These are phyloP conservation scores for Myrica gale DNA, from an alignment of 306 rosid genomes.

Conservation along the genomic window DNA sequence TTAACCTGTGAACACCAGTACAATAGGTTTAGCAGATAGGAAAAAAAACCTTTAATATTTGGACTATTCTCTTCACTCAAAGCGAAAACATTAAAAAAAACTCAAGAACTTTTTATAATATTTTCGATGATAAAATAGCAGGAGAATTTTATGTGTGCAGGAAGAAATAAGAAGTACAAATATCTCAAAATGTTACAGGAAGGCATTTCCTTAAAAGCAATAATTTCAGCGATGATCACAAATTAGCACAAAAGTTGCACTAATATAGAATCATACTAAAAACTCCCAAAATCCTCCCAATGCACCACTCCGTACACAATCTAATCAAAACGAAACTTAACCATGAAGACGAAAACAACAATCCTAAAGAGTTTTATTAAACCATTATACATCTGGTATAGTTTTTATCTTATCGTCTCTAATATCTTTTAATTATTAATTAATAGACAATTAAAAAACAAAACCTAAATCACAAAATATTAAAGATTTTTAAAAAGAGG, in stretches of 20 bases:
- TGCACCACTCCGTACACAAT: neutral
- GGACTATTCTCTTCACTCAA: neutral
- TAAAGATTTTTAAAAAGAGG: neutral
- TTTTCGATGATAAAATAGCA: neutral
- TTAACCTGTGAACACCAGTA: slow-evolving; percentile 48
- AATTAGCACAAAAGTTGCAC: neutral
- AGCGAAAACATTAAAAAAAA: neutral
- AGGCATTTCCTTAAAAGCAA: neutral
- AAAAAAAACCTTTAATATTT: neutral
- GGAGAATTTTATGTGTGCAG: neutral
- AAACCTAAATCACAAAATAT: neutral
- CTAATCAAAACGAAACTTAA: neutral
- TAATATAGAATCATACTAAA: neutral
- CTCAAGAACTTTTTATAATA: neutral
- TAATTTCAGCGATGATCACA: neutral
- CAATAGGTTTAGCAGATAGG: slow-evolving; percentile 17
- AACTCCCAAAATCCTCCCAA: neutral
- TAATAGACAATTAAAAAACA: neutral
- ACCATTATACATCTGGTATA: neutral
- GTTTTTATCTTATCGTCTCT: neutral
- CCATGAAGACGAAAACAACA: neutral
- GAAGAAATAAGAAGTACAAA: neutral
- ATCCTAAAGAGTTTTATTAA: neutral
- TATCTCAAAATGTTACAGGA: neutral
- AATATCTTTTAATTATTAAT: no score